Base-by-base conservation (phyloP, 164 flowering plant genomes). In the Chimonanthus salicifolius region DNA sequence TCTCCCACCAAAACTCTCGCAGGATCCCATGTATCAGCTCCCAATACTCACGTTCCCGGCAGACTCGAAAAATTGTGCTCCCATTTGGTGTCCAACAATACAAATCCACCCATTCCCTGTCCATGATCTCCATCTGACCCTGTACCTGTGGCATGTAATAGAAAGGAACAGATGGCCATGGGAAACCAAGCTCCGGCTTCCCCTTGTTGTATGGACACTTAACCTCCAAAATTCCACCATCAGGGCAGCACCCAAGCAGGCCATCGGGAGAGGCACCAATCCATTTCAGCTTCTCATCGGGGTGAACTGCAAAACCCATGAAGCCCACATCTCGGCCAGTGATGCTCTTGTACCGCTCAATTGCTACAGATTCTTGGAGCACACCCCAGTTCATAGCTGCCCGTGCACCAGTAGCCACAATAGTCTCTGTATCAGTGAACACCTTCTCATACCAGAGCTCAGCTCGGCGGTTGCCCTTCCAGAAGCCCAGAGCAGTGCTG, bases 241-340 rank as follows among this genome's bases (percentile, higher is more conserved):
- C 90, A 0, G 86, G 89, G 64, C 73, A 83, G 76, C 87, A 79
- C 69, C 85, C 92, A 33, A 94, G 86, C 18, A 96, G 83, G 58
- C 99, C 99, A 78, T 96, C 98, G 0, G 99, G 99, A 2, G 99
- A 96, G 47, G 98, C 99, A 49, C 99, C 99, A 20, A 94, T 78
- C 99, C 99, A 96, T 4, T 76, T 74, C 54, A 84, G 81, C 64
- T 63, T 80, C 76, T 85, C 87, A 65, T 88, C 83, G 1, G 90
- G 74, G 80, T 94, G 98, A 18, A 77, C 68, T 1, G 94, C 97
- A 73, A 96, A 94, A 3, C 97, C 97, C 44, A 87, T 68, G n/a
- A 77, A 83, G 77, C 86, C 77, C 74, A 96, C 99, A 48, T 91
- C 97, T 58, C 80, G 89, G 69, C 97, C 95, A 4, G 97, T 96